Base-by-base conservation (phyloP, 2,329 filamentous ascomycete genomes). In the Epichloe hybrida region DNA sequence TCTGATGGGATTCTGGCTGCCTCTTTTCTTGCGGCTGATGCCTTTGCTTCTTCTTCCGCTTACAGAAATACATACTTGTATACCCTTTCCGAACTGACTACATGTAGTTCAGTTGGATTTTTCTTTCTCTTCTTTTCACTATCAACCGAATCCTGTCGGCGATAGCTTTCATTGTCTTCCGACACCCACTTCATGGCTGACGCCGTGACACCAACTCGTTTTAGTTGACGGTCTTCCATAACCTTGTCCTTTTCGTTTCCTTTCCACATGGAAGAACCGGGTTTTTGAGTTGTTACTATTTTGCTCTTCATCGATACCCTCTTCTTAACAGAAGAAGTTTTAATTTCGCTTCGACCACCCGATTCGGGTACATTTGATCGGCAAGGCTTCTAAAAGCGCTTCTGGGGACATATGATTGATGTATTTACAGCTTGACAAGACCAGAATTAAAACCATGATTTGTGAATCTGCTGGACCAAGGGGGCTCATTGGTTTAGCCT, bases 131-230 rank as follows among this genome's bases (percentile, higher is more conserved):
- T 57, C 52, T 52, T 53, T 44, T 61, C 55, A 55, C 58, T 57
- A 62, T 60, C 55, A 58, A 55, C 59, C 56, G 53, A 56, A 57
- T 52, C 53, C 55, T 59, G 59, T 62, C 57, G 62, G 61, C 61
- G 57, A 65, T 63, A 61, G 62, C 61, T 60, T 65, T 62, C 63
- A 64, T 62, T 64, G 56, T 62, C 56, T 62, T 57, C 53, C n/a
- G 50, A 51, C 15, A 36, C 42, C 31, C 20, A 7, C 35, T 38
- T 15, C 5, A 39, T 42, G 34, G 45, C 37, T 39, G 27, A 42
- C 15, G 13, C 44, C 42, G 4, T 23, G 15, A n/a, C 5, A 5
- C 11, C 7, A 45, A 6, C 27, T 45, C 17, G 5, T 21, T 17
- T 35, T 27, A 5, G 31, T 36, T 17, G 13, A 49, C 43, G 21